These are phyloP conservation scores for Camellia lanceoleosa DNA, from an alignment of 148 eudicot genomes.

Conservation along the genomic window DNA sequence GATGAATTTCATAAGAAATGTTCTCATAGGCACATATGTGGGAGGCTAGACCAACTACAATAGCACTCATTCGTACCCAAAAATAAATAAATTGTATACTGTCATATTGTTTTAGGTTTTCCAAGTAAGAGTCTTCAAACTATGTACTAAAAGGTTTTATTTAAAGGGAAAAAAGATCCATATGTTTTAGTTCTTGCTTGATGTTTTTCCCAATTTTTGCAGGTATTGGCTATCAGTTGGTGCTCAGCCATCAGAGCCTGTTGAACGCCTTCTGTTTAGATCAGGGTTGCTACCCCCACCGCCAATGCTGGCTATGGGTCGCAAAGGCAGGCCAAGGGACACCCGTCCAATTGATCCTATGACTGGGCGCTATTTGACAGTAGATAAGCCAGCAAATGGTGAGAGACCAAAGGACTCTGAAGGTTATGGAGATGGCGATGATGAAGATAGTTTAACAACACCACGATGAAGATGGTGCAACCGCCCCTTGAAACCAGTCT, in stretches of 20 bases:
- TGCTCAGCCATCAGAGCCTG: constrained; percentile 93
- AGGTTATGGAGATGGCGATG: constrained; percentile 23
- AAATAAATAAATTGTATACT: too few species aligned
- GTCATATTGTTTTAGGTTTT: too few species aligned
- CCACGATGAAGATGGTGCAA: constrained; percentile 7
- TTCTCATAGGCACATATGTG: too few species aligned
- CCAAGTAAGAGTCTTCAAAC: neutral
- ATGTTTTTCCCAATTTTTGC: constrained; percentile 5
- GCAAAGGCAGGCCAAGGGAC: constrained; percentile 90
- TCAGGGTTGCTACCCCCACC: constrained; percentile 95
- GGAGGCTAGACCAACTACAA: too few species aligned
- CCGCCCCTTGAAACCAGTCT: constrained; percentile 11
- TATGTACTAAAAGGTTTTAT: neutral
- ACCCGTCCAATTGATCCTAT: constrained; percentile 67
- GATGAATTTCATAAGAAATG: too few species aligned
- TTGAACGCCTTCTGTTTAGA: constrained; percentile 72
- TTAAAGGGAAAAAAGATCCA: neutral
- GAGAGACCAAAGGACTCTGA: constrained; percentile 20
- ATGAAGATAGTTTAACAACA: constrained; percentile 18
- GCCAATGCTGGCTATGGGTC: constrained; percentile 88
- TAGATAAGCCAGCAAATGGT: constrained; percentile 28
- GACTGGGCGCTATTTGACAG: constrained; percentile 62
- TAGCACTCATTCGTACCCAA: too few species aligned
- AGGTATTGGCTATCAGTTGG: constrained; percentile 95
- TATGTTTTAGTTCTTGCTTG: neutral